Conservation (phyloP, 78 protist genomes). For the Dictyostelium brefeldianum region DNA sequence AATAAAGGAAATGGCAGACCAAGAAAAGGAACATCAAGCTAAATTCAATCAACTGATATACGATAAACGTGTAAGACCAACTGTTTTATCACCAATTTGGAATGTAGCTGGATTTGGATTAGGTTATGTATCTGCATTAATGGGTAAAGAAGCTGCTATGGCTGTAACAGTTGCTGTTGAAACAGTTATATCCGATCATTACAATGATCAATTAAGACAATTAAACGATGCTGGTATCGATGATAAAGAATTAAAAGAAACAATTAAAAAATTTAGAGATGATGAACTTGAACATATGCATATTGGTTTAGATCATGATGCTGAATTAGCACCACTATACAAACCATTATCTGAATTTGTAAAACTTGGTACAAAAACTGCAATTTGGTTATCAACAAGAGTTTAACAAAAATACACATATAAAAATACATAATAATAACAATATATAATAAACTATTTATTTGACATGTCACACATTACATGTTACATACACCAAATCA, state of each 20-base stretch:
- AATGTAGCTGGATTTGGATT: constrained; percentile 84
- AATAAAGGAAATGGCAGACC: constrained; percentile 86
- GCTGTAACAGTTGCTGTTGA: constrained; percentile 92
- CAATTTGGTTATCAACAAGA: constrained; percentile 78
- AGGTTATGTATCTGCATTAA: constrained; percentile 86
- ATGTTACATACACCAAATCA: no score
- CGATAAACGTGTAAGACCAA: constrained; percentile 89
- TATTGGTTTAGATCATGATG: constrained; percentile 84
- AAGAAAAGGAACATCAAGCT: constrained; percentile 87
- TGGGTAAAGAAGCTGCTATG: constrained; percentile 93
- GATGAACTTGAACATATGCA: constrained; percentile 91
- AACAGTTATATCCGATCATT: constrained; percentile 89
- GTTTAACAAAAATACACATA: constrained; percentile 20
- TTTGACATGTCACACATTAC: no score
- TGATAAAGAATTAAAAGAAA: constrained; percentile 56
- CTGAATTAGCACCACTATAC: constrained; percentile 83
- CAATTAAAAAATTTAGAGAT: constrained; percentile 86
- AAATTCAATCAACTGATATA: constrained; percentile 75
- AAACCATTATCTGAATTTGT: constrained; percentile 71
- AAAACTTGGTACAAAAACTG: constrained; percentile 77
- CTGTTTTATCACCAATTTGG: constrained; percentile 88
- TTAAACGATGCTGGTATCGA: constrained; percentile 46
- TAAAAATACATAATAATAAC: no score
- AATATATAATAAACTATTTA: no score
- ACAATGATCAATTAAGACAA: constrained; percentile 89